Percentiles rank a stretch among this genome's conserved stretches.
Conservation (phyloP, 2,329 filamentous ascomycete species). For the Acrocalymma vagum region DNA sequence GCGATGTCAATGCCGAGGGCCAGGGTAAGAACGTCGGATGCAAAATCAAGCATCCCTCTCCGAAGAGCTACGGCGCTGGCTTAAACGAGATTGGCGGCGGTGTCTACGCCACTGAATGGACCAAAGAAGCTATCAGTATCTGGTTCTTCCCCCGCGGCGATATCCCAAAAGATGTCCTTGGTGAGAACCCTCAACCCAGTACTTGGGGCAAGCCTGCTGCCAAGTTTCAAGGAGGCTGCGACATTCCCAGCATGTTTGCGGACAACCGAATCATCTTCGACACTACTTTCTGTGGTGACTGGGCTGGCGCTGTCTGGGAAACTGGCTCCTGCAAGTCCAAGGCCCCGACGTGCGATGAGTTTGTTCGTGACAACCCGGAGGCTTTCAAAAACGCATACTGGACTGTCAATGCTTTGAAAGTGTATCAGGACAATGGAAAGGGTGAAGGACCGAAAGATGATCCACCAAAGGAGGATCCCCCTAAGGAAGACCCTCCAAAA, state of each 20-base stretch:
- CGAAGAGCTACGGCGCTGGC: slow-evolving; percentile 57
- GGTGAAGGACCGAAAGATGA: too few relatives aligned
- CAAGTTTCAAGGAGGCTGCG: slow-evolving; percentile 72
- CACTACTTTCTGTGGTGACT: slow-evolving; percentile 87
- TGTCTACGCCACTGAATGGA: slow-evolving; percentile 69
- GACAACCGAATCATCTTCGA: slow-evolving; percentile 81
- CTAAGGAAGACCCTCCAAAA: too few relatives aligned
- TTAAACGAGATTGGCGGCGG: slow-evolving; percentile 61
- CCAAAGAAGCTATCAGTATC: slow-evolving; percentile 72
- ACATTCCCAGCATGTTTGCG: slow-evolving; percentile 75
- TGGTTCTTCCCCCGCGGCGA: slow-evolving; percentile 81
- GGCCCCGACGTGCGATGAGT: slow-evolving; percentile 73
- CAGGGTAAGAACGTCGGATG: slow-evolving; percentile 53
- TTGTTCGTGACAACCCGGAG: slow-evolving; percentile 73
- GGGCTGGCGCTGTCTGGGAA: slow-evolving; percentile 74
- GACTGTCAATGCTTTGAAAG: slow-evolving; percentile 63
- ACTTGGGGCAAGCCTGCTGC: slow-evolving; percentile 76
- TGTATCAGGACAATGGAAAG: slow-evolving; percentile 43
- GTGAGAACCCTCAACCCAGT: slow-evolving; percentile 68
- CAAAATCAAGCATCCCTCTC: slow-evolving; percentile 49
- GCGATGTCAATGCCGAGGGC: slow-evolving; percentile 54
- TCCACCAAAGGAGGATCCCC: too few relatives aligned
- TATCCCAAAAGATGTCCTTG: slow-evolving; percentile 71
- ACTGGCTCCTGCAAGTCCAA: slow-evolving; percentile 67
- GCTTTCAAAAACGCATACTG: slow-evolving; percentile 80